A percentile compares a stretch with the other conserved stretches of the same genome.
phyloP scores from a whole-genome alignment of 1,284 basidiomycete species.

The Lentinula novae-zelandiae region DNA sequence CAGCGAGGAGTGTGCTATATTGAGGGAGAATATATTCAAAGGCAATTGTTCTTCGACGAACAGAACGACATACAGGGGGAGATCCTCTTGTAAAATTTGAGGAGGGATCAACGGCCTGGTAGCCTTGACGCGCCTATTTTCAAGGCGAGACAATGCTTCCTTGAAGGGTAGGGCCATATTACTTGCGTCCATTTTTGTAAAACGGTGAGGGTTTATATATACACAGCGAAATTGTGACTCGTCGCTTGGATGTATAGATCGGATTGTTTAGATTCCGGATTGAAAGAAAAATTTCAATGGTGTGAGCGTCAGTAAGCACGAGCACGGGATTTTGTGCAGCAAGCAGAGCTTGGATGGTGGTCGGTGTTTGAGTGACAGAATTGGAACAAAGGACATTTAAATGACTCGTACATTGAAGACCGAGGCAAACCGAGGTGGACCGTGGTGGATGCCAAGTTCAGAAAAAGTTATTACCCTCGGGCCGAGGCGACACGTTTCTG shows the following conservation, averaged over 20 bases:
- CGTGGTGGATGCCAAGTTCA: neutral
- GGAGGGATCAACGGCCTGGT: constrained; percentile 89
- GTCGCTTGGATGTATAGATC: neutral
- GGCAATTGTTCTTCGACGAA: constrained; percentile 1
- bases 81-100: constrained; percentile 88
- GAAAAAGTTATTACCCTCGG: neutral
- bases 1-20: constrained; percentile 62
- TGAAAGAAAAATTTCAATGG: neutral
- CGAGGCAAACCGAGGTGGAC: neutral
- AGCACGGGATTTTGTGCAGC: neutral
- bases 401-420: neutral
- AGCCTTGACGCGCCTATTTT: constrained; percentile 83
- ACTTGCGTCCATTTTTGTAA: constrained; percentile 25
- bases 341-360: neutral
- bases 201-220: neutral
- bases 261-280: neutral
- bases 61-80: constrained; percentile 56
- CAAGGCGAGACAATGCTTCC: constrained; percentile 76
- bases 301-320: neutral
- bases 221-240: neutral
- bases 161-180: constrained; percentile 65
- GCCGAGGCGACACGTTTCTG: neutral
- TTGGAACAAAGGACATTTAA: neutral
- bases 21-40: constrained; percentile 14
- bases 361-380: neutral